Evolutionary conservation across 163 green algal genomes (phyloP), one percentile per base, ranked within the genome.

Genomic region (Prototheca cutis): DNA sequence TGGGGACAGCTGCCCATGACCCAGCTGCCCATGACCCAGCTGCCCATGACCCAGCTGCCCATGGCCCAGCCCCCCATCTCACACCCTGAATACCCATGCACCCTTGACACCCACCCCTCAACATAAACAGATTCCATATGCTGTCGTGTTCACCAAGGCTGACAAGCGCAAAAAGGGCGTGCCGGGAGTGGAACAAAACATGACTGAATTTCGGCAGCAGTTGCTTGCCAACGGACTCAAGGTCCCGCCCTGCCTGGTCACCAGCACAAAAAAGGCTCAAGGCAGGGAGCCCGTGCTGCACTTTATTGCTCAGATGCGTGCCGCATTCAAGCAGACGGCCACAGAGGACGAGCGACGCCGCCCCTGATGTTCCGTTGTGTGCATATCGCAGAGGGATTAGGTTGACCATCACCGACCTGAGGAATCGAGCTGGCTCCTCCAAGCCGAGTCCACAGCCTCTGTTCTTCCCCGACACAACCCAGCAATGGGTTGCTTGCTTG

Each of bases 61-160:
- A n/a, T n/a, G n/a, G n/a, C n/a, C n/a, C n/a, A n/a, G n/a, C n/a
- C n/a, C n/a, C n/a, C n/a, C n/a, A n/a, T n/a, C n/a, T n/a, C n/a
- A n/a, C n/a, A n/a, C n/a, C n/a, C n/a, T n/a, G n/a, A n/a, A n/a
- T n/a, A n/a, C n/a, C n/a, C n/a, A n/a, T n/a, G n/a, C n/a, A n/a
- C n/a, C n/a, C n/a, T n/a, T n/a, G n/a, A n/a, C n/a, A n/a, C n/a
- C n/a, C n/a, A n/a, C n/a, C n/a, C n/a, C n/a, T n/a, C n/a, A n/a
- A n/a, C n/a, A n/a, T n/a, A n/a, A n/a, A 30, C 68, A 88, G 64
- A 78, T 96, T 7, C 90, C 90, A 18, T 94, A 92, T 54, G 73
- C 71, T 13, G 62, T 97, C 3, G 84, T 95, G 8, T 96, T 95
- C 67, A 97, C 90, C 13, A 97, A 97, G 62, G 64, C 75, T 7